Base-by-base conservation (phyloP, 768 basidiomycete species). In the Collybia nuda region DNA sequence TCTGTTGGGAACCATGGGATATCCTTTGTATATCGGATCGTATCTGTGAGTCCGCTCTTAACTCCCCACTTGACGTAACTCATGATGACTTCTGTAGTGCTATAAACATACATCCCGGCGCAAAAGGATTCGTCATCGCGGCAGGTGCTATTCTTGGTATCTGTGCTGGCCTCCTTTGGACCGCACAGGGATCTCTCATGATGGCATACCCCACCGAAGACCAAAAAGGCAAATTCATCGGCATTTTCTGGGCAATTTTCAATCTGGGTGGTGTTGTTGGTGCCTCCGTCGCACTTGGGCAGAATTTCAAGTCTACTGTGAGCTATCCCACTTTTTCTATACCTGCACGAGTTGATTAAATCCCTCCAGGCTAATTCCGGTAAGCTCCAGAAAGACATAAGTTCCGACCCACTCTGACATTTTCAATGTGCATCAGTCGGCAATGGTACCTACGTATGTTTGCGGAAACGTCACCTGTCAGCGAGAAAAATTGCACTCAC, bases 101-200 rank as follows among this genome's bases (percentile, higher is more conserved):
- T 9, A 70, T 85, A 58, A 90, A 90, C 56, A 86, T 90, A 29
- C 86, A 90, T 57, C 73, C 77, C 6, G 61, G 71, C 18, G 81
- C 82, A 7, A 75, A 76, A 28, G 71, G 69, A 24, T 92, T 91
- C 62, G 81, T 88, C 39, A 81, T 92, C 55, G 79, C 72, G 15
- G 76, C 88, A 2, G 90, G 90, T 17, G 85, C 85, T 35, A 60
- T 88, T 48, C 81, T 91, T 15, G 90, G 90, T 15, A 54, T 90
- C 43, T 88, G 85, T 59, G 90, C 78, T 1, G 77, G 76, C 43
- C 61, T 93, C 39, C 70, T 92, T 6, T 92, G 90, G 90, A 86
- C 89, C 0, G 87, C 89, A 0, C 90, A 93, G 60, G 91, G 89
- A n/a, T 85, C 82, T 15, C 70, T 93, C 52, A 91, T 92, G 84